Evolutionary conservation across 495 filamentous ascomycete genomes (phyloP).

Genomic region (Penicillium dipodomyicola): DNA sequence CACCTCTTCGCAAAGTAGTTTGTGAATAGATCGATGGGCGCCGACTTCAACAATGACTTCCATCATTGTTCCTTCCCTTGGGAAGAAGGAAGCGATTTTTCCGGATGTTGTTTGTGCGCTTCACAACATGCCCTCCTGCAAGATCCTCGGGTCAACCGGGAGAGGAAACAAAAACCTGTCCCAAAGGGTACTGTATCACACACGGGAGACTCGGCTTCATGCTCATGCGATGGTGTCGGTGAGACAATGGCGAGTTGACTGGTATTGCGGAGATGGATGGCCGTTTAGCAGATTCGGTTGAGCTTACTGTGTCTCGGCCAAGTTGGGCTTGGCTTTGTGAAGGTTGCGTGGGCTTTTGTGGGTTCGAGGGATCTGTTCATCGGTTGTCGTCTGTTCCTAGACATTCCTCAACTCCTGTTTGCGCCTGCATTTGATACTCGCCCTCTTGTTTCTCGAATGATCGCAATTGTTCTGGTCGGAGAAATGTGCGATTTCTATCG

Average conservation of each 20-base stretch:
- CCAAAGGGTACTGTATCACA: slow-evolving; percentile 73
- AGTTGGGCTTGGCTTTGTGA: slow-evolving; percentile 28
- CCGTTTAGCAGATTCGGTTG: slow-evolving; percentile 38
- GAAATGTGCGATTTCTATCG: neutral
- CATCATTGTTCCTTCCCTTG: slow-evolving; percentile 32
- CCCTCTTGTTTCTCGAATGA: slow-evolving; percentile 4
- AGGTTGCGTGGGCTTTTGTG: slow-evolving; percentile 15
- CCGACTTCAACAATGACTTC: slow-evolving; percentile 47
- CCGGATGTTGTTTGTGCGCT: slow-evolving; percentile 80
- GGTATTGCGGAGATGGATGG: slow-evolving; percentile 32
- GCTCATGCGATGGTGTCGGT: neutral
- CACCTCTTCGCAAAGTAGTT: slow-evolving; percentile 56
- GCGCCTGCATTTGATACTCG: slow-evolving; percentile 3
- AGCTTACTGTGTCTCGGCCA: slow-evolving; percentile 35
- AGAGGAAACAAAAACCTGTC: slow-evolving; percentile 91
- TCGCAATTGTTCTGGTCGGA: slow-evolving; percentile 13
- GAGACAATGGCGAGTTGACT: slow-evolving; percentile 13
- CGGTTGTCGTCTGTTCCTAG: slow-evolving; percentile 8
- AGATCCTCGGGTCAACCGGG: slow-evolving; percentile 32
- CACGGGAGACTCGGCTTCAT: slow-evolving; percentile 52
- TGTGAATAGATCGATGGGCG: slow-evolving; percentile 63
- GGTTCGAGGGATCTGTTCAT: slow-evolving; percentile 22
- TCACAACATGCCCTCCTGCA: slow-evolving; percentile 55
- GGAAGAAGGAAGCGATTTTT: slow-evolving; percentile 67
- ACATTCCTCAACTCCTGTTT: slow-evolving; percentile 22